A percentile compares a stretch with the other conserved stretches of the same genome.
These are phyloP conservation scores for Crithidia brevicula DNA, from an alignment of 208 protist genomes.

Conservation along the genomic window DNA sequence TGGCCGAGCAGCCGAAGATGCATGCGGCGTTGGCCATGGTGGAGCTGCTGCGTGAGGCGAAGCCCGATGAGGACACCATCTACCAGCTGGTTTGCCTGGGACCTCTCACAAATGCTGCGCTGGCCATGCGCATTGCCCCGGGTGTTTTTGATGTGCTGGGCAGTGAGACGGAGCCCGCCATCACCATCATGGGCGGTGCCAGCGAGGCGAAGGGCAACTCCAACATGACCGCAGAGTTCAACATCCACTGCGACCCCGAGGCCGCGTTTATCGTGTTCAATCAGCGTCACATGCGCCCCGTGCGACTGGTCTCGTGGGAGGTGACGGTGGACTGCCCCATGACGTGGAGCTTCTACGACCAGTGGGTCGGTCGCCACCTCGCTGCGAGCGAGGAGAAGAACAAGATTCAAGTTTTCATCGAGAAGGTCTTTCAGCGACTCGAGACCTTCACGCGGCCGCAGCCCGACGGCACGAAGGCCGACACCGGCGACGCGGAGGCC, in stretches of 20 bases:
- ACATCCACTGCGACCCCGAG: constrained; percentile 88
- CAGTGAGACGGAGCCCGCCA: constrained; percentile 64
- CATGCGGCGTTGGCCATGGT: constrained; percentile 70
- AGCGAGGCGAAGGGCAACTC: constrained; percentile 83
- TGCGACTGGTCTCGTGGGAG: constrained; percentile 78
- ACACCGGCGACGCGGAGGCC: constrained; percentile 72
- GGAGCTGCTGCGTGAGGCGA: constrained; percentile 50
- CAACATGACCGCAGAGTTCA: constrained; percentile 84
- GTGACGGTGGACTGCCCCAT: constrained; percentile 80
- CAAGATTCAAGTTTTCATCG: constrained; percentile 66
- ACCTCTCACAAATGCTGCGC: constrained; percentile 78
- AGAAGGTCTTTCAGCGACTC: constrained; percentile 72
- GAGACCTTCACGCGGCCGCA: constrained; percentile 75
- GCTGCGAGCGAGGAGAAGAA: constrained; percentile 38
- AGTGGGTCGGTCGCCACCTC: constrained; percentile 48
- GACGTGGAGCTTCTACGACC: constrained; percentile 77
- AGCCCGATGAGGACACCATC: constrained; percentile 44
- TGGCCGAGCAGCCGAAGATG: constrained; percentile 37
- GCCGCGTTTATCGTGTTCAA: constrained; percentile 83
- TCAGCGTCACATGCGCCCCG: constrained; percentile 48
- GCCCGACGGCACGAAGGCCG: constrained; percentile 64
- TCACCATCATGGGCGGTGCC: constrained; percentile 78
- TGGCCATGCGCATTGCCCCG: constrained; percentile 70
- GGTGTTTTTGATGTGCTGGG: constrained; percentile 64
- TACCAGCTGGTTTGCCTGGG: constrained; percentile 77